phyloP scores from a whole-genome alignment of 2,329 filamentous ascomycete species.

The Beauveria varroae region DNA sequence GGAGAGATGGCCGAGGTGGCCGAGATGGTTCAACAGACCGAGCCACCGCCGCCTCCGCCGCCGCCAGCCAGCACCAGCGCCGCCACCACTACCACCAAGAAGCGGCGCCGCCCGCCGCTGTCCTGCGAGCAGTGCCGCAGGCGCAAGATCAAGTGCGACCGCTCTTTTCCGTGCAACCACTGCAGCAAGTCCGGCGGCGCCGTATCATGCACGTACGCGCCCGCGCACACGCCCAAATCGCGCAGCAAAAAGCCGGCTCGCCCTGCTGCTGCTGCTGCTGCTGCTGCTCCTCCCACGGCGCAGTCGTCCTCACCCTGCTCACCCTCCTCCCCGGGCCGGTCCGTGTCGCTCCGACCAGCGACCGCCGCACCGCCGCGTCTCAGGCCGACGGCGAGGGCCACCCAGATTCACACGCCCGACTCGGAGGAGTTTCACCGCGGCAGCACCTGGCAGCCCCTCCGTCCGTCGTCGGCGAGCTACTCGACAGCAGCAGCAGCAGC shows the following conservation, averaged over 20 bases:
- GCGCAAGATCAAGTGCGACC: constrained; percentile 56
- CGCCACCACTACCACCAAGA: constrained; percentile 22
- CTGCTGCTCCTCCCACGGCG: no score
- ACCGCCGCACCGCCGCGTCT: neutral
- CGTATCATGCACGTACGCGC: constrained; percentile 45
- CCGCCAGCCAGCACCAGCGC: neutral
- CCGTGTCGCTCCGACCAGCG: neutral
- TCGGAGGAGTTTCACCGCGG: constrained; percentile 1
- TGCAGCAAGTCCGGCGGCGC: constrained; percentile 44
- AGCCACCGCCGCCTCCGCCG: constrained; percentile 15
- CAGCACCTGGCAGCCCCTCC: neutral
- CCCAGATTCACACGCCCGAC: neutral
- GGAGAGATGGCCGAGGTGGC: constrained; percentile 21
- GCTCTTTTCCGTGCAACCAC: constrained; percentile 49
- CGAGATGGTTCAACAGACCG: constrained; percentile 33
- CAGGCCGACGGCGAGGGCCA: neutral
- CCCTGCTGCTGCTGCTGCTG: neutral
- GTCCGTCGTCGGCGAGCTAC: neutral
- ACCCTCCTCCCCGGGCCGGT: neutral
- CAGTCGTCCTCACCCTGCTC: neutral
- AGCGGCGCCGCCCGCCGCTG: constrained; percentile 32
- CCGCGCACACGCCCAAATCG: constrained; percentile 23
- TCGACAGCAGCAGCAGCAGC: neutral
- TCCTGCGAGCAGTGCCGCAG: constrained; percentile 51
- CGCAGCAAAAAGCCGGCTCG: neutral